Evolutionary conservation across 2,329 filamentous ascomycete genomes (phyloP), one percentile per base, ranked within the genome.

Genomic region (Lachnellula occidentalis): DNA sequence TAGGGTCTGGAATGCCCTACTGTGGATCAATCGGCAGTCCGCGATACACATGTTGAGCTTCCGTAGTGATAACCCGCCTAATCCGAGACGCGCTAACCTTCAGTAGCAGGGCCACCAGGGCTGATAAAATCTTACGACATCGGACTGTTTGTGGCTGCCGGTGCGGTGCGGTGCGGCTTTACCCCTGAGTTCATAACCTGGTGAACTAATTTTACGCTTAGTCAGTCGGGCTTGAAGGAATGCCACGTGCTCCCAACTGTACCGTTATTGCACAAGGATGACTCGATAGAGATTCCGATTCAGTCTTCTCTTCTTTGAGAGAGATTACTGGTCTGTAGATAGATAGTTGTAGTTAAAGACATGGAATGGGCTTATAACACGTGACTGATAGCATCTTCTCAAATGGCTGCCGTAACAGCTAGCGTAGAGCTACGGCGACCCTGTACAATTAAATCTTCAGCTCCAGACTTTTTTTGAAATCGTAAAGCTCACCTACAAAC

Each of bases 401-500:
- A 9, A 3, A 4, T 31, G 27, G 27, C 27, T 31, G 27, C 27
- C 27, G 27, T 4, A 31, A 31, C 9, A 31, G 11, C n/a, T 19
- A 19, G n/a, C 41, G 12, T 15, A 5, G 9, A 19, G 12, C 22
- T 46, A 46, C 43, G 43, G 43, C n/a, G 43, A 31, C 43, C 43
- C n/a, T 41, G 4, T 41, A 5, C 43, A 46, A 15, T 4, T 24
- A 55, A 56, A 52, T 52, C 51, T 50, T 56, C 41, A 43, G 49
- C 45, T 37, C 55, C 51, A 52, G 49, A 57, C 57, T 55, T 54
- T 54, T 53, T 58, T 57, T 52, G 17, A 21, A 45, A 15, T 36
- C 42, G 34, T 34, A 15, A 49, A 42, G 39, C 42, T 41, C 50
- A 17, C 9, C 45, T 22, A 9, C 42, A 37, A 34, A 31, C 31